Percentiles rank a stretch among this genome's conserved stretches.
These are phyloP conservation scores for Fusarium vanettenii DNA, from an alignment of 2,329 filamentous ascomycete species.

Conservation along the genomic window DNA sequence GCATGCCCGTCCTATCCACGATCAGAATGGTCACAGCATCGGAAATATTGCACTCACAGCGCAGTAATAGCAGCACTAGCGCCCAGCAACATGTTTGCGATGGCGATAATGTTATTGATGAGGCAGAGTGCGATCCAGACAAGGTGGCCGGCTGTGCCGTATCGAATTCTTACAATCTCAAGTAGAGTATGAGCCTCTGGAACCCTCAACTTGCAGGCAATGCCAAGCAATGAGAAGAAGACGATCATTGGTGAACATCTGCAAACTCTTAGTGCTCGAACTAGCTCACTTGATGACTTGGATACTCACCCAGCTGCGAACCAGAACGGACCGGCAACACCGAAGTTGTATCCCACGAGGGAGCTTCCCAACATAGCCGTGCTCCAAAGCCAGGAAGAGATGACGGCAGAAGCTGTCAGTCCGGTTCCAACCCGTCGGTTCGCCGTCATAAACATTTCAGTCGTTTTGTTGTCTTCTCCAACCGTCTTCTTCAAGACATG, in stretches of 20 bases:
- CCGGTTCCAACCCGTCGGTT: conserved; percentile 63
- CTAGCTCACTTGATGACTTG: fast-evolving
- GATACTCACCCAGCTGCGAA: conserved; percentile 60
- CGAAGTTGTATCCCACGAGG: conserved; percentile 65
- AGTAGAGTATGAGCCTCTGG: conserved; percentile 66
- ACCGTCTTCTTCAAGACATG: conserved; percentile 59
- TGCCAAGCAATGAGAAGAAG: conserved; percentile 63
- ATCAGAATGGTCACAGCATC: not conserved
- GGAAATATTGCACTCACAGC: conserved; percentile 37
- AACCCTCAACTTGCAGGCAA: conserved; percentile 63
- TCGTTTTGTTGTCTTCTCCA: conserved; percentile 63
- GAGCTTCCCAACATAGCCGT: conserved; percentile 63
- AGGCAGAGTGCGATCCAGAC: conserved; percentile 64
- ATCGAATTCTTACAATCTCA: conserved; percentile 64
- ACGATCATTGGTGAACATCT: conserved; percentile 65
- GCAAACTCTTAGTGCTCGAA: fast-evolving
- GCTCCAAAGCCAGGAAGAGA: conserved; percentile 67
- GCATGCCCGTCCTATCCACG: conserved; percentile 56
- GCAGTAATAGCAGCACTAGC: conserved; percentile 50
- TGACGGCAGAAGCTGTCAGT: conserved; percentile 63
- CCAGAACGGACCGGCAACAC: conserved; percentile 67
- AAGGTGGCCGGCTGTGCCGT: conserved; percentile 59
- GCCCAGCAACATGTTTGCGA: conserved; percentile 63
- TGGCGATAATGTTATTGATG: conserved; percentile 65
- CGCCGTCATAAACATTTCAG: conserved; percentile 68